Percentiles rank a stretch among this genome's conserved stretches.
Evolutionary conservation across 495 filamentous ascomycete genomes (phyloP).

Genomic region (Talaromyces wortmannii): DNA sequence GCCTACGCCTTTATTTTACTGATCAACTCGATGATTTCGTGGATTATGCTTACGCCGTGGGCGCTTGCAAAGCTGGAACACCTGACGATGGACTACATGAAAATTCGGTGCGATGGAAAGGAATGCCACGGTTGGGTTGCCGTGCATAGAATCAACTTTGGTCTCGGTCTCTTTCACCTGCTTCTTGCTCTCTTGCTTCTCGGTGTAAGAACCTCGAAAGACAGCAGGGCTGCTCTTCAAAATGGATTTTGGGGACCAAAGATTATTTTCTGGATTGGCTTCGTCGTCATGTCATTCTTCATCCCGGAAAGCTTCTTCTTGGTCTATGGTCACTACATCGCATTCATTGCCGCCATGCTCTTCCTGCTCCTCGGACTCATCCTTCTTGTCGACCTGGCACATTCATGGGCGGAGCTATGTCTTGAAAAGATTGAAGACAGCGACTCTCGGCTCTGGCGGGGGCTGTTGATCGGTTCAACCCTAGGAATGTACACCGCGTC

Average conservation of each 20-base stretch:
- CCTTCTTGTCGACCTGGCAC: constrained; percentile 88
- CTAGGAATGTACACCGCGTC: constrained; percentile 89
- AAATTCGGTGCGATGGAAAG: constrained; percentile 83
- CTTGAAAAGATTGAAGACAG: constrained; percentile 85
- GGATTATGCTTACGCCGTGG: constrained; percentile 99
- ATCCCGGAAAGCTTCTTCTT: constrained; percentile 95
- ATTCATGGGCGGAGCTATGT: constrained; percentile 97
- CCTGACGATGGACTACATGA: constrained; percentile 89
- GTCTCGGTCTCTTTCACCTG: constrained; percentile 87
- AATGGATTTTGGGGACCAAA: constrained; percentile 94
- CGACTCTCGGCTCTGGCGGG: constrained; percentile 79
- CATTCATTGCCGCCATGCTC: constrained; percentile 80
- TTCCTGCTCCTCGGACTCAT: constrained; percentile 92
- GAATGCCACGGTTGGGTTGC: constrained; percentile 93
- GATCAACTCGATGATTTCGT: constrained; percentile 91
- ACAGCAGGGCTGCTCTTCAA: constrained; percentile 80
- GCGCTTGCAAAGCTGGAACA: constrained; percentile 91
- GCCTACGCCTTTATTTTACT: constrained; percentile 94
- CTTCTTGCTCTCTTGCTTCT: constrained; percentile 76
- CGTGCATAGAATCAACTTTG: constrained; percentile 96
- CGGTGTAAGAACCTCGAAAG: constrained; percentile 80
- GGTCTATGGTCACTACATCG: constrained; percentile 91
- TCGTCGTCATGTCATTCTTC: constrained; percentile 89
- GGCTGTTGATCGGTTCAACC: constrained; percentile 83
- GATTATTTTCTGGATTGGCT: constrained; percentile 74